A percentile compares a stretch with the other conserved stretches of the same genome.
Conservation (phyloP, 495 filamentous ascomycete species). For the Lasiosphaeria ovina region DNA sequence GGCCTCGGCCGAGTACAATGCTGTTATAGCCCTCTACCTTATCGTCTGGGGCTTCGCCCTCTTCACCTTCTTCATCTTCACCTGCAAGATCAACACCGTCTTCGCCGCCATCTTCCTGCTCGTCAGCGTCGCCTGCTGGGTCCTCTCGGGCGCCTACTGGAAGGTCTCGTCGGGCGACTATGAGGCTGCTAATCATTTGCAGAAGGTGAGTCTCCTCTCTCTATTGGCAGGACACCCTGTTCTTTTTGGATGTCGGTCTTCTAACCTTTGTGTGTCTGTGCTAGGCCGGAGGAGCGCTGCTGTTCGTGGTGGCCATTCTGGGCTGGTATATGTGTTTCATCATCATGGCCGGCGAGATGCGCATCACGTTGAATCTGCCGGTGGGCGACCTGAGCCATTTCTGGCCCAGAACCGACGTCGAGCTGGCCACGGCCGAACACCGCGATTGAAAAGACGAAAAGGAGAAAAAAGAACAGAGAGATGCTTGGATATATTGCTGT, state of each 20-base stretch:
- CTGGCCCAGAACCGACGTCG: conserved; percentile 50
- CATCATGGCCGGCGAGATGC: conserved; percentile 56
- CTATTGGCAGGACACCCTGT: not conserved
- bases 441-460: conserved; percentile 9
- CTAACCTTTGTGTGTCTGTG: not conserved
- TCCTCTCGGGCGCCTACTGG: conserved; percentile 51
- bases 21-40: conserved; percentile 49
- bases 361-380: conserved; percentile 51
- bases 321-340: conserved; percentile 57
- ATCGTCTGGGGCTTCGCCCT: conserved; percentile 57
- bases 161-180: conserved; percentile 46
- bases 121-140: conserved; percentile 48
- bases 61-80: conserved; percentile 57
- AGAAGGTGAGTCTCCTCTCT: conserved; percentile 38
- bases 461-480: no score
- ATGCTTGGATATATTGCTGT: no score
- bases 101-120: conserved; percentile 54
- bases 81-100: conserved; percentile 52
- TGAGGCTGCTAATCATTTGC: conserved; percentile 40
- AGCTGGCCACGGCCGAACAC: conserved; percentile 37
- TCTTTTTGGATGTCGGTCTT: not conserved
- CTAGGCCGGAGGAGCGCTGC: conserved; percentile 45
- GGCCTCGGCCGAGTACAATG: conserved; percentile 46
- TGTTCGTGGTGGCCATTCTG: conserved; percentile 50
- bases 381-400: conserved; percentile 54